Conservation (phyloP, 1,139 yeast species). For the Lodderomyces parapsilosis region DNA sequence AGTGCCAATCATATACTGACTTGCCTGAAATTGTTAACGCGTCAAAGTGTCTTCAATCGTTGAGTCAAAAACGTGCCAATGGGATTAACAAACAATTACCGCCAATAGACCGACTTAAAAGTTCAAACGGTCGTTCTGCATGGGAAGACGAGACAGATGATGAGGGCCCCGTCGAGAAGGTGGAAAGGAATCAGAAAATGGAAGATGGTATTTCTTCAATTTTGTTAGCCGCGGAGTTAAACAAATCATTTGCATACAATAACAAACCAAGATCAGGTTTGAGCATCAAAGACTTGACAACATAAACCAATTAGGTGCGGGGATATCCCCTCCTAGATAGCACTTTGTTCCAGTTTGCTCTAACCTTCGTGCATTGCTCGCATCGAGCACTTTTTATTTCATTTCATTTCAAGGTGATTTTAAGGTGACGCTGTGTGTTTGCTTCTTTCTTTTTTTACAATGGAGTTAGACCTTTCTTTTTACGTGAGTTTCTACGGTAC, state of each 20-base stretch:
- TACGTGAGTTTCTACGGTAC: neutral
- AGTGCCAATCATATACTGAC: conserved; percentile 16
- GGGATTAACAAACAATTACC: neutral
- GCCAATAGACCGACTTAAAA: neutral
- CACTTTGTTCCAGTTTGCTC: no score
- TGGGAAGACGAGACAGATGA: conserved; percentile 9
- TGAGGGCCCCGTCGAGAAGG: neutral
- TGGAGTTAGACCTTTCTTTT: neutral
- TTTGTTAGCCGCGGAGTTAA: conserved; percentile 26
- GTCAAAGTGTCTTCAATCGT: conserved; percentile 38
- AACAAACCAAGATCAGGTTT: conserved; percentile 20
- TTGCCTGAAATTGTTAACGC: conserved; percentile 40
- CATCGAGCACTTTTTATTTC: neutral
- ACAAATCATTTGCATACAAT: neutral
- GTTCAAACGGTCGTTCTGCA: neutral
- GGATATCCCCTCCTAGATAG: no score
- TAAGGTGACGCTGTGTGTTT: no score
- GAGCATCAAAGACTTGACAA: conserved; percentile 28
- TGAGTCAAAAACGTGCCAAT: conserved; percentile 13
- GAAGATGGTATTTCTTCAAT: conserved; percentile 26
- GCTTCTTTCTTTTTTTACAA: neutral
- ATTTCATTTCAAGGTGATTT: no score
- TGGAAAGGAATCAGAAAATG: neutral
- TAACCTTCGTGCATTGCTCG: neutral
- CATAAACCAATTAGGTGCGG: conserved; percentile 10